phyloP scores from a whole-genome alignment of 140 eudicot genomes.

The Senecio squalidus region DNA sequence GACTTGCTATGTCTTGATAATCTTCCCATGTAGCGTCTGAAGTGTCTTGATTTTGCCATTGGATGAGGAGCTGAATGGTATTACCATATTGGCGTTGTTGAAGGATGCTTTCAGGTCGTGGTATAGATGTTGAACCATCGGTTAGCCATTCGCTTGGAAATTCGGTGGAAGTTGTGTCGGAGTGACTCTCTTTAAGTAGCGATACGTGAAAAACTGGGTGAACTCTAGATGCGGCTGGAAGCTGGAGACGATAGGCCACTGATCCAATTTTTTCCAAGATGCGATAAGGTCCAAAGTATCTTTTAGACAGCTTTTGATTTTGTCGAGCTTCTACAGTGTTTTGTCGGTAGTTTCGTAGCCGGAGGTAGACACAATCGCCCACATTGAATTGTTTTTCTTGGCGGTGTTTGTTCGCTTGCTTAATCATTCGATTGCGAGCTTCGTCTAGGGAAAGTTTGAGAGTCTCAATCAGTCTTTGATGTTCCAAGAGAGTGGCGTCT shows the following conservation, averaged over 20 bases:
- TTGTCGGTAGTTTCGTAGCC: not conserved
- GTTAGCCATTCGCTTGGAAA: not conserved
- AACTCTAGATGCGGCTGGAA: not conserved
- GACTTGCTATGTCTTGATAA: not conserved
- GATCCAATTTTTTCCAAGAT: too few relatives aligned
- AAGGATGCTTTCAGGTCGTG: not conserved
- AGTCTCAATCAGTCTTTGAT: not conserved
- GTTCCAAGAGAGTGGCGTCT: not conserved
- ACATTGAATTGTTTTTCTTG: not conserved
- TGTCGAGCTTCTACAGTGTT: not conserved
- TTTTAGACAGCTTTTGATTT: not conserved
- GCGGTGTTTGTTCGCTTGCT: conserved; percentile 1
- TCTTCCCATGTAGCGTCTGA: not conserved
- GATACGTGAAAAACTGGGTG: not conserved
- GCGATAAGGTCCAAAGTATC: not conserved
- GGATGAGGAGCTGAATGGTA: not conserved
- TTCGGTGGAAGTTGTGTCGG: not conserved
- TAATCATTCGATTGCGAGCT: not conserved
- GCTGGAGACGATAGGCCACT: not conserved
- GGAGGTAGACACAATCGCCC: not conserved
- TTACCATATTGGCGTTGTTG: not conserved
- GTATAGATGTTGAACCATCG: not conserved
- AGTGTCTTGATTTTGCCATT: not conserved
- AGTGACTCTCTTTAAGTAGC: not conserved
- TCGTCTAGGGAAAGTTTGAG: not conserved